Conservation (phyloP, 345 rosid genomes). For the Linum lewisii region DNA sequence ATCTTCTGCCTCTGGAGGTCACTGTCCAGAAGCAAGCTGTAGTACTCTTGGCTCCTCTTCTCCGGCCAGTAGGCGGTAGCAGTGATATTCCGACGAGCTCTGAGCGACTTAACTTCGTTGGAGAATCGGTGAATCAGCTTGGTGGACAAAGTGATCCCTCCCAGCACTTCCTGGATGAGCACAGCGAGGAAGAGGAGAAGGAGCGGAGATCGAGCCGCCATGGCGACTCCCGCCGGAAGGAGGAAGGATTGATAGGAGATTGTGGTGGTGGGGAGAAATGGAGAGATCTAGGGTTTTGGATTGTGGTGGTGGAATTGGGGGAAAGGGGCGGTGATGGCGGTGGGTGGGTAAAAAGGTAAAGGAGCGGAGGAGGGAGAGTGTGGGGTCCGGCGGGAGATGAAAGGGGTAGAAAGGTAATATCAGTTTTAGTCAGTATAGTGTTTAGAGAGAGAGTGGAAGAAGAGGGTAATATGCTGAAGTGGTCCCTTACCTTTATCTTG, state of each 20-base stretch:
- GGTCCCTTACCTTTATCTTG: not conserved
- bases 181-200: not conserved
- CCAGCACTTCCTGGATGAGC: not conserved
- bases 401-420: too few species aligned
- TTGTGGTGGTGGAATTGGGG: not conserved
- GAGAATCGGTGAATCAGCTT: slow-evolving; percentile 78
- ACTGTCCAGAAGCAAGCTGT: slow-evolving; percentile 32
- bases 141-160: slow-evolving; percentile 30
- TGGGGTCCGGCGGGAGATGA: not conserved
- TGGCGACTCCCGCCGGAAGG: not conserved
- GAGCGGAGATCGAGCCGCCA: not conserved
- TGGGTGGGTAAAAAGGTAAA: not conserved
- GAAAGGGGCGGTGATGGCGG: not conserved
- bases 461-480: not conserved
- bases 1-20: slow-evolving; percentile 63
- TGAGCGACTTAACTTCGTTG: slow-evolving; percentile 41
- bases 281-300: not conserved
- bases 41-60: slow-evolving; percentile 52
- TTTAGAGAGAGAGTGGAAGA: not conserved
- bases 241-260: too few species aligned
- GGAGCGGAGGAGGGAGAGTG: not conserved
- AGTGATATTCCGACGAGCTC: slow-evolving; percentile 18
- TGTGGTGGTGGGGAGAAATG: not conserved
- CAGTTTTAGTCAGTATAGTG: too few species aligned
- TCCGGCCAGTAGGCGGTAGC: slow-evolving; percentile 34